A percentile compares a stretch with the other conserved stretches of the same genome.
Conservation (phyloP, 345 rosid genomes). For the Erysimum cheiranthoides region DNA sequence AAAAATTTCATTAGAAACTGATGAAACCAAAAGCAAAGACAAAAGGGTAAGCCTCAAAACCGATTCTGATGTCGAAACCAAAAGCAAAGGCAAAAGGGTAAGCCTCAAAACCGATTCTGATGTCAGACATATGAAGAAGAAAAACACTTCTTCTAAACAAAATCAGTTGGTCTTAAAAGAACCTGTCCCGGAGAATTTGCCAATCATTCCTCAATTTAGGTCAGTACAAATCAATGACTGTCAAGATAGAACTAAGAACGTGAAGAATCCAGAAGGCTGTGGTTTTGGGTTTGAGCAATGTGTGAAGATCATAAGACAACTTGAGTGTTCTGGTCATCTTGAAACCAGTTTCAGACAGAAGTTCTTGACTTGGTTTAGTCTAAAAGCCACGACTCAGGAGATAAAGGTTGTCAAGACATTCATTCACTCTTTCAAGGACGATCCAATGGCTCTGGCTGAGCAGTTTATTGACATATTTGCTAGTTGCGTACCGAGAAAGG, state of each 20-base stretch:
- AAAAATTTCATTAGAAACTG: neutral
- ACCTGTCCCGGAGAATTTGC: neutral
- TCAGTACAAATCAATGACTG: neutral
- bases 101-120: neutral
- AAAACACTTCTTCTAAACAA: neutral
- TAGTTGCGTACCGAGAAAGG: slow-evolving; percentile 54
- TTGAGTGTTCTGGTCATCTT: slow-evolving; percentile 72
- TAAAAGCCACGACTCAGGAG: slow-evolving; percentile 76
- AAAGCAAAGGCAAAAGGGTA: neutral
- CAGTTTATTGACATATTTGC: slow-evolving; percentile 83
- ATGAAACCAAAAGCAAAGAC: neutral
- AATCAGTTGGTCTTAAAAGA: neutral
- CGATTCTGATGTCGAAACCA: neutral
- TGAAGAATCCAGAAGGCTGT: neutral
- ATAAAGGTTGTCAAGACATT: slow-evolving; percentile 69
- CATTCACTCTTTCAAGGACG: slow-evolving; percentile 62
- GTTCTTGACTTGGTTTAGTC: slow-evolving; percentile 88
- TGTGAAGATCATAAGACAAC: slow-evolving; percentile 73
- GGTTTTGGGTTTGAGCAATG: slow-evolving; percentile 59
- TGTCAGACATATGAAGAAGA: neutral
- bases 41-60: neutral
- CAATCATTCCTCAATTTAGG: neutral
- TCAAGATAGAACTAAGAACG: neutral
- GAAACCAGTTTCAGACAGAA: slow-evolving; percentile 81
- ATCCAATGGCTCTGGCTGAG: slow-evolving; percentile 74